phyloP scores from a whole-genome alignment of 2,329 filamentous ascomycete genomes.

The Aureobasidium pullulans region DNA sequence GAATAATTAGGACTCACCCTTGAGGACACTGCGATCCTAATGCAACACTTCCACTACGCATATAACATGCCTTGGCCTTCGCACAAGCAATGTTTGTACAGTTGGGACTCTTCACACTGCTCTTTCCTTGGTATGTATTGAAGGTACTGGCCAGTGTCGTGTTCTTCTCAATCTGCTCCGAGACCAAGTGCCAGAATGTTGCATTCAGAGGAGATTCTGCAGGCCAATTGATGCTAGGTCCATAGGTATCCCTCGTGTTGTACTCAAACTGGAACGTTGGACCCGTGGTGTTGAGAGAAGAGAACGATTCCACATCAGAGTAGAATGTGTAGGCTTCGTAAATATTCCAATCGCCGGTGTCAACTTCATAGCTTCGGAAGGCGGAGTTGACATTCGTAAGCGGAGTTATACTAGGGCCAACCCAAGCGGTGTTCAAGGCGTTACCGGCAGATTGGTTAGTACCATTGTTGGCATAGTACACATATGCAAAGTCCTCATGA shows the following conservation, averaged over 20 bases:
- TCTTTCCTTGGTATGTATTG: conserved; percentile 48
- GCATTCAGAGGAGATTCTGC: conserved; percentile 46
- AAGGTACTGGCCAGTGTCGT: conserved; percentile 41
- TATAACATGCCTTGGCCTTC: conserved; percentile 52
- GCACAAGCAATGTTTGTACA: conserved; percentile 47
- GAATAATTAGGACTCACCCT: conserved; percentile 29
- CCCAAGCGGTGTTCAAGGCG: conserved; percentile 46
- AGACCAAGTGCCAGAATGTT: conserved; percentile 53
- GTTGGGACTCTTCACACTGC: conserved; percentile 42
- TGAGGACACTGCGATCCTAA: conserved; percentile 46
- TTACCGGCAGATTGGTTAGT: conserved; percentile 33
- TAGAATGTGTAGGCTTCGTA: conserved; percentile 49
- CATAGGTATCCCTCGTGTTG: conserved; percentile 45
- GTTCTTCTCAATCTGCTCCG: conserved; percentile 49
- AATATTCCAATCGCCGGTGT: conserved; percentile 46
- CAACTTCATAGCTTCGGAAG: conserved; percentile 49
- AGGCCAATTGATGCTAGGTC: conserved; percentile 38
- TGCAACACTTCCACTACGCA: conserved; percentile 48
- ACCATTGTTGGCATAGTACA: conserved; percentile 48
- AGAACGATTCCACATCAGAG: conserved; percentile 43
- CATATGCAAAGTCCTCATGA: conserved; percentile 48
- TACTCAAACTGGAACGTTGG: conserved; percentile 46
- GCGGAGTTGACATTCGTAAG: conserved; percentile 49
- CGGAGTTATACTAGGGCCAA: conserved; percentile 45
- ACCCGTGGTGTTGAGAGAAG: conserved; percentile 32